These are phyloP conservation scores for Epichloe glyceriae DNA, from an alignment of 2,329 filamentous ascomycete genomes.

Conservation along the genomic window DNA sequence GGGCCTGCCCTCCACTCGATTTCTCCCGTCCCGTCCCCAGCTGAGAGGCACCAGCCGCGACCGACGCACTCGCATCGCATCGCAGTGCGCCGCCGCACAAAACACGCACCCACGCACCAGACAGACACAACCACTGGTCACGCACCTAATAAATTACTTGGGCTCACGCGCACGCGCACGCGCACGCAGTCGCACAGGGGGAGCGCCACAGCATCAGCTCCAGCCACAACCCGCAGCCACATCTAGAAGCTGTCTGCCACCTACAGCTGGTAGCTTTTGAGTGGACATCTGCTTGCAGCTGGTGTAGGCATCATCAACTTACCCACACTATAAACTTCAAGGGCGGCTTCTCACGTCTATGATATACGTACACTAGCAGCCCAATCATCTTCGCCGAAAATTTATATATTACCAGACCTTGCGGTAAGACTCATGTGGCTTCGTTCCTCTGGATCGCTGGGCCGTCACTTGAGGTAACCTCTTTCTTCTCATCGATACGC, in stretches of 20 bases:
- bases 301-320: not conserved
- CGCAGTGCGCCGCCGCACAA: slow-evolving; percentile 1
- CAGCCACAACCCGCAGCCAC: slow-evolving; percentile 4
- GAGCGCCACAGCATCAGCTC: not conserved
- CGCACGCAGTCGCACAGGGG: not conserved
- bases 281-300: slow-evolving; percentile 1
- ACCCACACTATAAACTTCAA: not conserved
- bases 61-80: slow-evolving; percentile 1
- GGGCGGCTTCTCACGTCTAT: not conserved
- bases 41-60: slow-evolving; percentile 1
- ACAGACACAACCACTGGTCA: not conserved
- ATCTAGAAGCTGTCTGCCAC: not conserved
- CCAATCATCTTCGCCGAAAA: not conserved
- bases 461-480: no score
- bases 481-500: no score
- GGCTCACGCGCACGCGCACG: not conserved
- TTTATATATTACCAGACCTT: not conserved
- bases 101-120: not conserved
- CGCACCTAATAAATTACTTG: not conserved
- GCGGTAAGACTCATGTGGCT: not conserved
- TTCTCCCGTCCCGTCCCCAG: slow-evolving; percentile 19
- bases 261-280: not conserved
- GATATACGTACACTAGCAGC: not conserved
- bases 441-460: not conserved
- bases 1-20: slow-evolving; percentile 30